phyloP scores from a whole-genome alignment of 1,284 basidiomycete species.

The Ganoderma meredithae region DNA sequence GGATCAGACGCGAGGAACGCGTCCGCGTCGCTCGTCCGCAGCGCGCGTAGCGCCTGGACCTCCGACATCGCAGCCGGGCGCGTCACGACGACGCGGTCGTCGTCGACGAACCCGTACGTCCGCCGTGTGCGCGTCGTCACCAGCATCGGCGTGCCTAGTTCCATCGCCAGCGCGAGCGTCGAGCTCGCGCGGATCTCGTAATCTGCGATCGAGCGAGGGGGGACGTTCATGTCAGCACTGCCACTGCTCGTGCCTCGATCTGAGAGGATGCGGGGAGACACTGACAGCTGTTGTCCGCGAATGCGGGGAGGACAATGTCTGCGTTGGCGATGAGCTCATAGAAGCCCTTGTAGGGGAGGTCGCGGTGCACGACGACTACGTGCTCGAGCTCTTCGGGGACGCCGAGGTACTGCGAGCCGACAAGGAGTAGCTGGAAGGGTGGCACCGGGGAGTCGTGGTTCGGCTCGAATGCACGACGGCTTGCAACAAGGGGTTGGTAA shows the following conservation, averaged over 20 bases:
- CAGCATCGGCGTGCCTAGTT: constrained; percentile 47
- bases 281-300: constrained; percentile 38
- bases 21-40: constrained; percentile 40
- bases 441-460: constrained; percentile 35
- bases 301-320: constrained; percentile 49
- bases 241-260: background rate
- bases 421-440: constrained; percentile 44
- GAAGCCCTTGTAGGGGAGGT: constrained; percentile 44
- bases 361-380: constrained; percentile 42
- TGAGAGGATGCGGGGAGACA: background rate
- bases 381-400: constrained; percentile 44
- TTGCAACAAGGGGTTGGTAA: constrained; percentile 42
- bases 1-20: constrained; percentile 34
- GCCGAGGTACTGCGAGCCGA: constrained; percentile 45
- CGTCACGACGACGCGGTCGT: constrained; percentile 45
- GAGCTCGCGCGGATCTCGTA: constrained; percentile 48
- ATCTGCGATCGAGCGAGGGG: constrained; percentile 25
- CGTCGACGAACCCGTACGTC: constrained; percentile 47
- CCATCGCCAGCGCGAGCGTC: constrained; percentile 46
- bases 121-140: constrained; percentile 44
- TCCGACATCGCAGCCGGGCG: constrained; percentile 48
- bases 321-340: constrained; percentile 45
- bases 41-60: constrained; percentile 44
- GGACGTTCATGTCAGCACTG: background rate
- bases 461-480: constrained; percentile 38